Conservation (phyloP, 305 asterid genomes). For the Fraxinus ornus region DNA sequence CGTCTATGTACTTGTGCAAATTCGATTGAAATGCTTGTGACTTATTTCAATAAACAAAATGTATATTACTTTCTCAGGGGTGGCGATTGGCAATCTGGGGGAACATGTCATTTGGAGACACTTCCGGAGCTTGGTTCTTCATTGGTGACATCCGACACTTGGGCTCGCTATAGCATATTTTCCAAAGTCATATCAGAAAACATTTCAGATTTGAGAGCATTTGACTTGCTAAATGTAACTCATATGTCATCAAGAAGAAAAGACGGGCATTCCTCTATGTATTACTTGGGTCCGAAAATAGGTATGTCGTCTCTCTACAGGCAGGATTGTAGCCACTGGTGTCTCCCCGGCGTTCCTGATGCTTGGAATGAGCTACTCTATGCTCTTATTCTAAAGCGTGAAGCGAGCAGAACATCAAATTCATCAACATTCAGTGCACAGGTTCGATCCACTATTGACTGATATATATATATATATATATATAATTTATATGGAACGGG, state of each 20-base stretch:
- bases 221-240: constrained; percentile 59
- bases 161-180: constrained; percentile 57
- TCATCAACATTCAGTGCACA: constrained; percentile 32
- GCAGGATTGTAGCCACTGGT: constrained; percentile 99
- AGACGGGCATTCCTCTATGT: constrained; percentile 85
- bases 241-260: constrained; percentile 71
- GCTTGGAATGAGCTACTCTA: constrained; percentile 88
- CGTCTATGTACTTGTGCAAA: neutral
- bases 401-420: constrained; percentile 15
- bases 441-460: neutral
- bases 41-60: neutral
- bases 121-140: constrained; percentile 74
- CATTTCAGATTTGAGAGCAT: constrained; percentile 28
- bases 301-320: constrained; percentile 57
- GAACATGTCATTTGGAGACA: constrained; percentile 77
- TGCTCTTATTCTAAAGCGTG: constrained; percentile 60
- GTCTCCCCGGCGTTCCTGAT: constrained; percentile 94
- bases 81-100: constrained; percentile 86
- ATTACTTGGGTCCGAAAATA: constrained; percentile 57
- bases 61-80: constrained; percentile 45
- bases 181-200: constrained; percentile 33
- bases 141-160: constrained; percentile 58
- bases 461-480: too few relatives aligned
- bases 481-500: too few relatives aligned
- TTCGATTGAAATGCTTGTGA: neutral